Evolutionary conservation across 2,329 filamentous ascomycete species (phyloP), one percentile per base, ranked within the genome.

Genomic region (Aciculosporium take): DNA sequence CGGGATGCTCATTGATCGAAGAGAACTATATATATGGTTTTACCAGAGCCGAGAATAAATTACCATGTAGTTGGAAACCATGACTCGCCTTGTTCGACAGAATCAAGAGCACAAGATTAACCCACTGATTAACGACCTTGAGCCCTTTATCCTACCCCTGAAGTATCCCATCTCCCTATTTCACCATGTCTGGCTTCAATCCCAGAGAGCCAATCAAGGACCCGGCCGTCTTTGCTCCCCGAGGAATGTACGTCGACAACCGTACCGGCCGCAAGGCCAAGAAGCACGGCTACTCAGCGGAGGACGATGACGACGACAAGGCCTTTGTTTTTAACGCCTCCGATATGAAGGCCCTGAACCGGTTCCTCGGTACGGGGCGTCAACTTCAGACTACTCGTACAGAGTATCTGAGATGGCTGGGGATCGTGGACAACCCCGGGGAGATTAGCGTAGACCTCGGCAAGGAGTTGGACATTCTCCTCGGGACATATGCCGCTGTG

Each of bases 231-330:
- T 40, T 40, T 33, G 2, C 20, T 13, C 38, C 38, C 0, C 24
- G 29, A 21, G 38, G 23, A 17, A 33, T 40, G 21, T 40, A 40
- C 38, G 29, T 40, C 7, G 38, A 40, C 21, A 40, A 33, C 15
- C 38, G 29, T 10, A 27, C 7, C 24, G 5, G 24, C 17, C 5
- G 15, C 5, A 27, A 27, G 4, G 9, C 8, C 5, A 27, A 27
- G 4, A 8, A 10, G 24, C 9, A 0, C 23, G 4, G 12, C 4
- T 12, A 24, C 12, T 4, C 10, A 24, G 15, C 7, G 7, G 6
- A 17, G 5, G 15, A 9, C 5, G 25, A 21, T 8, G 10, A 37
- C 15, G 35, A 7, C 3, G 9, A 2, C 1, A 40, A 33, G 21
- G 5, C 28, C n/a, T 32, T 40, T 9, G 4, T 40, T 5, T 31